Conservation (phyloP, 2,329 filamentous ascomycete species). For the Nannizziopsis barbatae region DNA sequence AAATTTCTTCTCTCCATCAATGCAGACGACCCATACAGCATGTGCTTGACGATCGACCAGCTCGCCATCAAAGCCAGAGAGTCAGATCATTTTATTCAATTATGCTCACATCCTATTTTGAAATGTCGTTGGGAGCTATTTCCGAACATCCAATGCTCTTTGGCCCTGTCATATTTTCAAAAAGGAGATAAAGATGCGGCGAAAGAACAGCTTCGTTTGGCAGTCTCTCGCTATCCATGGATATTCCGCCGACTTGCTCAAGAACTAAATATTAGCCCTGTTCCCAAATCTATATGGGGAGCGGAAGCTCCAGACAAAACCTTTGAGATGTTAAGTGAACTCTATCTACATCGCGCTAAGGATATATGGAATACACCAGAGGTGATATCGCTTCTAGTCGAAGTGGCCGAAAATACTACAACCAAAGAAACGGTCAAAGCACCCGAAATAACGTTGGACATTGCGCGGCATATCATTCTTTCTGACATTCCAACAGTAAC, state of each 20-base stretch:
- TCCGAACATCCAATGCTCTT: slow-evolving; percentile 62
- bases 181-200: slow-evolving; percentile 55
- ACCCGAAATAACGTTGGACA: slow-evolving; percentile 41
- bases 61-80: slow-evolving; percentile 73
- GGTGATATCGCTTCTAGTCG: slow-evolving; percentile 55
- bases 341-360: slow-evolving; percentile 66
- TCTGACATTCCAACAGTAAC: slow-evolving; percentile 64
- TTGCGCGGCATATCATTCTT: slow-evolving; percentile 67
- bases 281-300: slow-evolving; percentile 76
- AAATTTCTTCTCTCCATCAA: slow-evolving; percentile 71
- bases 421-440: slow-evolving; percentile 35
- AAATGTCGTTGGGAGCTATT: slow-evolving; percentile 44
- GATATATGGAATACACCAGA: slow-evolving; percentile 78
- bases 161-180: slow-evolving; percentile 65
- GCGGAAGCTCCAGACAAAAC: slow-evolving; percentile 53
- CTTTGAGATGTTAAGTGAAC: slow-evolving; percentile 58
- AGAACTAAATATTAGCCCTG: slow-evolving; percentile 61
- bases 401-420: slow-evolving; percentile 50
- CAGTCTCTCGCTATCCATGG: slow-evolving; percentile 71
- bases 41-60: slow-evolving; percentile 70
- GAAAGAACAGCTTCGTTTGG: slow-evolving; percentile 51
- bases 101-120: slow-evolving; percentile 46
- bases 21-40: slow-evolving; percentile 68
- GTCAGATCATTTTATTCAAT: slow-evolving; percentile 61
- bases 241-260: slow-evolving; percentile 70